These are phyloP conservation scores for Lactarius hatsudake DNA, from an alignment of 768 basidiomycete species.

Conservation along the genomic window DNA sequence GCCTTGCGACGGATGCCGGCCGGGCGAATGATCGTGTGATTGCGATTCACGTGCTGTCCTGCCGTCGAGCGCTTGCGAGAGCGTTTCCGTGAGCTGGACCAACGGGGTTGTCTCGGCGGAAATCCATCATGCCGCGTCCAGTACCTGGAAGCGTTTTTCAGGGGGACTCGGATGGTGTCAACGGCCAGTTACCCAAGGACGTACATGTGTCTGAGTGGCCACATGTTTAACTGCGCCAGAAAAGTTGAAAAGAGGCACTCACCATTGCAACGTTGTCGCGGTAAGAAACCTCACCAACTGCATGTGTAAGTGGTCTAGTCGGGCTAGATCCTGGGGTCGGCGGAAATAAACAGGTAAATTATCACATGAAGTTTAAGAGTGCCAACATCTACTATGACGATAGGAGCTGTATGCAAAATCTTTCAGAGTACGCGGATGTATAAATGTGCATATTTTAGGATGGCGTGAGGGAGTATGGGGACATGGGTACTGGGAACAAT, in stretches of 20 bases:
- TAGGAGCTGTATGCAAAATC: conserved; percentile 14
- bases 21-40: background rate
- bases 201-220: conserved; percentile 3
- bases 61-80: background rate
- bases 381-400: conserved; percentile 13
- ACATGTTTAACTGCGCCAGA: background rate
- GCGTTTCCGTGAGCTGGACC: background rate
- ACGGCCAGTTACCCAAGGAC: background rate
- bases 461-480: background rate
- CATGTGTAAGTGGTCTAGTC: background rate
- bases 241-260: background rate
- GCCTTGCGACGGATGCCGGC: background rate
- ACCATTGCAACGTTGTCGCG: conserved; percentile 10
- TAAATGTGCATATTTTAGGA: conserved; percentile 14
- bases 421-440: background rate
- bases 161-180: background rate
- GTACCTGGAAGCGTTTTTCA: background rate
- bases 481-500: background rate
- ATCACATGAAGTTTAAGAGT: conserved; percentile 17
- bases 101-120: background rate
- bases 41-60: background rate
- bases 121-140: background rate
- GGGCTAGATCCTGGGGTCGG: background rate
- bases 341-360: conserved; percentile 18
- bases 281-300: background rate